Evolutionary conservation across 345 rosid species (phyloP), one percentile per base, ranked within the genome.

Genomic region (Hibiscus tridactylites): DNA sequence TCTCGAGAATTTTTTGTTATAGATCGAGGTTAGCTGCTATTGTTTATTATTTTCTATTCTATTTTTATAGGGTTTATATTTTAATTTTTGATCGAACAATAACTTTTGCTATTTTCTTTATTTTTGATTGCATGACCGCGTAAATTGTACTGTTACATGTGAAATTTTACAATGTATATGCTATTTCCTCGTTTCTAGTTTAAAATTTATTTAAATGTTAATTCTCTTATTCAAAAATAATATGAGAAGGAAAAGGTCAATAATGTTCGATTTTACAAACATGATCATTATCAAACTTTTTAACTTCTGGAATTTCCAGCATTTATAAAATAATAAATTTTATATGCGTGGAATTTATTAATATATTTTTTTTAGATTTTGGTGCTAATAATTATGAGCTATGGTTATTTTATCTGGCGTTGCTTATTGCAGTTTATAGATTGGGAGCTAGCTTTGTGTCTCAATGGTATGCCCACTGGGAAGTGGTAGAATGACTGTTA

Each of bases 401-500:
- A 49, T 28, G 52, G 9, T n/a, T 62, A 19, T 78, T 37, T 52
- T 74, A 8, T 53, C 46, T 72, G 75, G 68, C 53, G 6, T 56
- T 57, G 33, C 21, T 63, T 29, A 13, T 69, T 74, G 70, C 2
- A 67, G 74, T 65, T 67, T 74, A 74, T 69, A 83, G 73, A 63
- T 77, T 70, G 50, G 70, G 50, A 9, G 49, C 33, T 62, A 65
- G 21, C 19, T 61, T 71, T 66, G 56, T 39, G 52, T 75, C 62
- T 57, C 79, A 75, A 86, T 88, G 93, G 90, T 88, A 49, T 85
- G 89, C 78, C 80, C 84, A 15, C n/a, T 87, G 19, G 87, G 83
- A 77, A 76, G 78, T 64, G 81, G 89, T 66, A 82, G 83, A 68
- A 85, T 88, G 91, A 86, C 87, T 0, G 89, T 87, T 66, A 82